A percentile compares a stretch with the other conserved stretches of the same genome.
These are phyloP conservation scores for Thermomyces lanuginosus DNA, from an alignment of 2,329 filamentous ascomycete species.

Conservation along the genomic window DNA sequence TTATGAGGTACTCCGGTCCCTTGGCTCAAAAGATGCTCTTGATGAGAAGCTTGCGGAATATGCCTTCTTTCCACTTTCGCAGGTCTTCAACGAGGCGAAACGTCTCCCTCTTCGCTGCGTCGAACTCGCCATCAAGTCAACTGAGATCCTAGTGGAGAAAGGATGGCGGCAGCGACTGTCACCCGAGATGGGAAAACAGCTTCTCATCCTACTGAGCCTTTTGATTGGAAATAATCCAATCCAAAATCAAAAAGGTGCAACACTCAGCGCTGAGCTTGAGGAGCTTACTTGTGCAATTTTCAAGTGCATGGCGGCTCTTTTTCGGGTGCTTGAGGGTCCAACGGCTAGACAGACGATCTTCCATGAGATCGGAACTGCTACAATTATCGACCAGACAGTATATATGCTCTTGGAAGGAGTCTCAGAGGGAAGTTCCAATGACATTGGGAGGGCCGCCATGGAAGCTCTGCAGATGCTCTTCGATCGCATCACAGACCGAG, in stretches of 20 bases:
- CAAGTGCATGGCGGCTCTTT: conserved; percentile 49
- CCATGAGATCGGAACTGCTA: conserved; percentile 45
- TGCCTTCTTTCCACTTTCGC: conserved; percentile 80
- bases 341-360: conserved; percentile 29
- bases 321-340: conserved; percentile 40
- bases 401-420: conserved; percentile 63
- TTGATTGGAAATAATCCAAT: conserved; percentile 58
- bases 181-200: conserved; percentile 57
- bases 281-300: conserved; percentile 61
- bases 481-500: conserved; percentile 48
- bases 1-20: conserved; percentile 19
- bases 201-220: conserved; percentile 71
- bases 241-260: conserved; percentile 20
- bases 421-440: conserved; percentile 44
- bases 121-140: conserved; percentile 60
- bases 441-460: conserved; percentile 57
- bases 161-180: conserved; percentile 65
- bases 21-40: conserved; percentile 32
- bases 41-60: conserved; percentile 84
- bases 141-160: conserved; percentile 54
- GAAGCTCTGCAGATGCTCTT: conserved; percentile 47
- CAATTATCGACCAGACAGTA: conserved; percentile 65
- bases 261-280: conserved; percentile 36
- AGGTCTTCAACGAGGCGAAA: conserved; percentile 64
- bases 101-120: conserved; percentile 50